Evolutionary conservation across 1,284 basidiomycete species (phyloP).

Genomic region (Irpex sp.): DNA sequence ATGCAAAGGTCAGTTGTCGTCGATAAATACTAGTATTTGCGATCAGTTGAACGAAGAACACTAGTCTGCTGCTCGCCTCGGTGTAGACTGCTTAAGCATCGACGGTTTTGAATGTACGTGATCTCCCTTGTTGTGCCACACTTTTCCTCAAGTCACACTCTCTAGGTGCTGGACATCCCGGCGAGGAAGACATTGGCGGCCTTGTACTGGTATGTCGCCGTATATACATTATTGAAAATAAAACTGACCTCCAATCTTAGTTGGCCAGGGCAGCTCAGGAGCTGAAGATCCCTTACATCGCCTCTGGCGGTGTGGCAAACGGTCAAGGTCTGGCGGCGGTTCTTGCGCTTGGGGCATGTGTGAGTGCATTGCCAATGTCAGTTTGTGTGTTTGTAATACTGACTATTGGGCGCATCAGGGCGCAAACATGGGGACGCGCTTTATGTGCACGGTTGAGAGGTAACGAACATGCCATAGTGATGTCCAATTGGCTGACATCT

Average conservation of each 20-base stretch:
- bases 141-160: background rate
- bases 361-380: slow-evolving; percentile 34
- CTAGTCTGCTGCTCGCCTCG: slow-evolving; percentile 72
- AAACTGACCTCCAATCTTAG: slow-evolving; percentile 34
- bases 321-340: slow-evolving; percentile 81
- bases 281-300: slow-evolving; percentile 82
- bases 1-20: slow-evolving; percentile 61
- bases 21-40: background rate
- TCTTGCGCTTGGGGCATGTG: slow-evolving; percentile 79
- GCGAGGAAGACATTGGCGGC: slow-evolving; percentile 92
- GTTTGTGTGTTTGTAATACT: background rate
- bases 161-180: slow-evolving; percentile 87
- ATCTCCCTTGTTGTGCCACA: background rate
- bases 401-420: slow-evolving; percentile 44
- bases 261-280: slow-evolving; percentile 87
- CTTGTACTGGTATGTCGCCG: slow-evolving; percentile 70
- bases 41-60: background rate
- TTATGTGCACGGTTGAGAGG: slow-evolving; percentile 83
- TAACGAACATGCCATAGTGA: slow-evolving; percentile 28
- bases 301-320: slow-evolving; percentile 86
- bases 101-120: slow-evolving; percentile 84
- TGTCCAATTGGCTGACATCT: slow-evolving; percentile 5
- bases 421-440: slow-evolving; percentile 87
- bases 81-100: slow-evolving; percentile 84
- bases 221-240: background rate